These are phyloP conservation scores for sunflower (Helianthus annuus) DNA, from an alignment of 129 eudicot species.

Conservation along the genomic window DNA sequence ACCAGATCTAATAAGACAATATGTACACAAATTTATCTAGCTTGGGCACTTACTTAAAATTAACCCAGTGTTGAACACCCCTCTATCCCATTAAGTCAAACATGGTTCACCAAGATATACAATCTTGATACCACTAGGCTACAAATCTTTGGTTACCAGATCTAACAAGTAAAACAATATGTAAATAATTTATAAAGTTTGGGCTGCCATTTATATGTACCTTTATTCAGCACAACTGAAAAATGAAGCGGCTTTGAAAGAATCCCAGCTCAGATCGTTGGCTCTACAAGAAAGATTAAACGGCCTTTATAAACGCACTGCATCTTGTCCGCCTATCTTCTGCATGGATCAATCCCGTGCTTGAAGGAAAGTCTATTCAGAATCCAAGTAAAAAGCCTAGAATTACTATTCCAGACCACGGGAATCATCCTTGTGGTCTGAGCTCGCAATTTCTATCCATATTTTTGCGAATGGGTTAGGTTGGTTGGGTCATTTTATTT, in stretches of 20 bases:
- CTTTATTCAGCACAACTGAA: constrained; percentile 62
- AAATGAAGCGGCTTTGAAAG: constrained; percentile 61
- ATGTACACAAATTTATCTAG: too few species aligned
- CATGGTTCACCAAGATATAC: too few species aligned
- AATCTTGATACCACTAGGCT: too few species aligned
- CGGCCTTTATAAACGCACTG: constrained; percentile 80
- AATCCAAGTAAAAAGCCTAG: constrained; percentile 88
- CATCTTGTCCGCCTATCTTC: constrained; percentile 81
- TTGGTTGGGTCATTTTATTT: background rate
- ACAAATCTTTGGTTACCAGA: too few species aligned
- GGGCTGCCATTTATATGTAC: constrained; percentile 85
- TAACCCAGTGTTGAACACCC: too few species aligned
- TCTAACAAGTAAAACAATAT: too few species aligned
- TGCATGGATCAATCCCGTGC: constrained; percentile 79
- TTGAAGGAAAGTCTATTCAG: constrained; percentile 42
- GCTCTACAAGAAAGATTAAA: constrained; percentile 82
- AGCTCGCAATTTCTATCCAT: background rate
- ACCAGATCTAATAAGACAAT: too few species aligned
- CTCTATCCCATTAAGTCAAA: too few species aligned
- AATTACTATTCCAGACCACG: constrained; percentile 47
- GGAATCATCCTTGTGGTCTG: constrained; percentile 38
- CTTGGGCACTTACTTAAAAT: too few species aligned
- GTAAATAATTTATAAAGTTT: too few species aligned
- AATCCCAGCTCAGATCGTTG: constrained; percentile 55
- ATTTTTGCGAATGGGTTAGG: background rate